A percentile compares a stretch with the other conserved stretches of the same genome.
phyloP scores from a whole-genome alignment of 2,329 filamentous ascomycete genomes.

The Curvularia sp. region DNA sequence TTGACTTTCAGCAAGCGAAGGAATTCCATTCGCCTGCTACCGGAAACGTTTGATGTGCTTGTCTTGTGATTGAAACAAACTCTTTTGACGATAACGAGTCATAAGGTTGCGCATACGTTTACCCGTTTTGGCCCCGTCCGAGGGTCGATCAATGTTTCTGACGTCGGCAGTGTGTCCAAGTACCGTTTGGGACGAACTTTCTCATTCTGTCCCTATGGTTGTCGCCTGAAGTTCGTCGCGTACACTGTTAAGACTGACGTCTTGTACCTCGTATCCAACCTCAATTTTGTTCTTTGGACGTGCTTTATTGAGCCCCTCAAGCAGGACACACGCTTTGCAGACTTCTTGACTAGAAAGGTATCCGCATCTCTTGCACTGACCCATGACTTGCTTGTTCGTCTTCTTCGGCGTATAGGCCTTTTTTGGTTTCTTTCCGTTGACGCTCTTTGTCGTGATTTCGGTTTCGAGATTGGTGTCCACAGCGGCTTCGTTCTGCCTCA shows the following conservation, averaged over 20 bases:
- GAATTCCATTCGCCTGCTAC: background rate
- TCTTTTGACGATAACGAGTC: background rate
- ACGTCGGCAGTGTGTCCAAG: background rate
- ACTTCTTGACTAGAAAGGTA: slow-evolving; percentile 94
- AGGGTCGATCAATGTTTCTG: background rate
- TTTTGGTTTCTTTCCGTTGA: slow-evolving; percentile 29
- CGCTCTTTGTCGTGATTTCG: slow-evolving; percentile 61
- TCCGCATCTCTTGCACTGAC: slow-evolving; percentile 84
- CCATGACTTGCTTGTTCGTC: slow-evolving; percentile 70
- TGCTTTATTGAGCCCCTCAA: slow-evolving; percentile 88
- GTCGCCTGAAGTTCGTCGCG: slow-evolving; percentile 33
- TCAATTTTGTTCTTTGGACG: slow-evolving; percentile 52
- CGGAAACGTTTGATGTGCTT: background rate
- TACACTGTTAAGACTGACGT: slow-evolving; percentile 30
- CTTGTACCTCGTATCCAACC: slow-evolving; percentile 35
- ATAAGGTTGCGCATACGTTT: background rate
- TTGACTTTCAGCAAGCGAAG: background rate
- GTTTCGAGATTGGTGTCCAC: slow-evolving; percentile 66
- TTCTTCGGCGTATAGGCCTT: slow-evolving; percentile 39
- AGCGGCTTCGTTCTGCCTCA: slow-evolving; percentile 69
- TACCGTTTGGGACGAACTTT: background rate
- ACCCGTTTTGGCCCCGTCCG: background rate
- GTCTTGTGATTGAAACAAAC: slow-evolving; percentile 1
- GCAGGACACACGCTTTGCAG: slow-evolving; percentile 89
- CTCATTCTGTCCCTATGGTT: slow-evolving; percentile 32